phyloP scores from a whole-genome alignment of 2,329 filamentous ascomycete genomes.

The Harringtonia lauricola region DNA sequence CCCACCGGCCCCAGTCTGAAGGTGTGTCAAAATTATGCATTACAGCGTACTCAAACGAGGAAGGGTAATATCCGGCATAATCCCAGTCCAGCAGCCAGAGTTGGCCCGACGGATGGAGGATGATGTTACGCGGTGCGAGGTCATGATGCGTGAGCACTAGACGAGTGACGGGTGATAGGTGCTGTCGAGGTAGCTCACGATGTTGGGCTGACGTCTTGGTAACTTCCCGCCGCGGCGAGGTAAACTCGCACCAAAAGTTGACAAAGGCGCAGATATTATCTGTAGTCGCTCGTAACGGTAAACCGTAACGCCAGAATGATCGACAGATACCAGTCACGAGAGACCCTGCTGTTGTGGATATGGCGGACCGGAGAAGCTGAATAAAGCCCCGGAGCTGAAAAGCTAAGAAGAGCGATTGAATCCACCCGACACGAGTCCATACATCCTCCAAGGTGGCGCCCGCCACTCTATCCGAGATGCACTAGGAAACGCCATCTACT shows the following conservation, averaged over 20 bases:
- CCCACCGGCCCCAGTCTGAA: constrained; percentile 7
- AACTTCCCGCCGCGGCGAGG: constrained; percentile 3
- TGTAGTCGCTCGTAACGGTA: constrained; percentile 4
- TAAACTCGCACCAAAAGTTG: constrained; percentile 4
- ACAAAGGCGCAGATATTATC: constrained; percentile 4
- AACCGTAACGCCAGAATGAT: constrained; percentile 6
- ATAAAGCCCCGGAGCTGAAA: constrained; percentile 5
- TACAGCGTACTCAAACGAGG: constrained; percentile 6
- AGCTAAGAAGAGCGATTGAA: constrained; percentile 5
- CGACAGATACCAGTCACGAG: constrained; percentile 5
- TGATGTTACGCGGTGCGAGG: constrained; percentile 7
- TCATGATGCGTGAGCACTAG: constrained; percentile 7
- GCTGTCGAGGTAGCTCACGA: constrained; percentile 4
- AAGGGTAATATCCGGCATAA: constrained; percentile 7
- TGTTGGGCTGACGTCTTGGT: constrained; percentile 4
- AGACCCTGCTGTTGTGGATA: constrained; percentile 4
- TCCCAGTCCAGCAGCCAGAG: constrained; percentile 7
- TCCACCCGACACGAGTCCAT: constrained; percentile 5
- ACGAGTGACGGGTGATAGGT: constrained; percentile 4
- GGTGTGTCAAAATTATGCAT: constrained; percentile 5
- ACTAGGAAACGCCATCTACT: constrained; percentile 2
- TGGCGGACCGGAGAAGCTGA: constrained; percentile 3
- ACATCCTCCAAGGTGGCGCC: constrained; percentile 5
- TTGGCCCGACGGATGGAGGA: constrained; percentile 7
- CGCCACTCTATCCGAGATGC: constrained; percentile 4